Evolutionary conservation across 2,329 filamentous ascomycete genomes (phyloP), one percentile per base, ranked within the genome.

Genomic region (Spiromastix sp.): DNA sequence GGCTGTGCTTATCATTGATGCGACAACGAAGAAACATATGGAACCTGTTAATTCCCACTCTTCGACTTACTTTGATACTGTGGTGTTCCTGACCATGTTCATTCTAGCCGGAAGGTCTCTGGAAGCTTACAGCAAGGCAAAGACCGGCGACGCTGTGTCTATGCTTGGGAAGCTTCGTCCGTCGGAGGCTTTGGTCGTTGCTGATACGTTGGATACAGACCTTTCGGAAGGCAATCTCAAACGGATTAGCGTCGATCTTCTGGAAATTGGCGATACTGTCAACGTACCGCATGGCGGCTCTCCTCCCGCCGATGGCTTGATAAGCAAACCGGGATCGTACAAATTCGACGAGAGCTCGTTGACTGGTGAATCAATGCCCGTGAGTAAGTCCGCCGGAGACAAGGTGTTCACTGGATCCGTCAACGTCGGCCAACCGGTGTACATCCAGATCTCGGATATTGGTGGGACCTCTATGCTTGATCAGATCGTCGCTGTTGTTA

Each of bases 111-210:
- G 74, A 10, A 58, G 60, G 22, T 63, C 54, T 28, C 42, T 64
- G 26, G 89, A 95, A 63, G 79, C 84, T 1, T 93, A 91, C 63
- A 93, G 83, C 68, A 94, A 94, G 59, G 81, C 85, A 0, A 89
- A 81, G 50, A 85, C 87, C 0, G 86, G 86, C 1, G 82, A 93
- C 54, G 87, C 87, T 1, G 81, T 95, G 2, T 77, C 82, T 21
- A 77, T 81, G 41, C 66, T 95, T 4, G 79, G 80, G 2, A 85
- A 81, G 42, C 68, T 95, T 20, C 72, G 84, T 11, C 86, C 87
- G 0, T 78, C 73, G 0, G 81, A 83, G 34, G 86, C 87, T 2
- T 64, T 82, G 3, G 66, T 95, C 8, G 63, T 91, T 2, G 46
- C 50, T 4, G 40, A 42, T 2, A 34, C 40, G 5, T 27, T 34